Evolutionary conservation across 148 eudicot genomes (phyloP).

Genomic region (Camellia sinensis): DNA sequence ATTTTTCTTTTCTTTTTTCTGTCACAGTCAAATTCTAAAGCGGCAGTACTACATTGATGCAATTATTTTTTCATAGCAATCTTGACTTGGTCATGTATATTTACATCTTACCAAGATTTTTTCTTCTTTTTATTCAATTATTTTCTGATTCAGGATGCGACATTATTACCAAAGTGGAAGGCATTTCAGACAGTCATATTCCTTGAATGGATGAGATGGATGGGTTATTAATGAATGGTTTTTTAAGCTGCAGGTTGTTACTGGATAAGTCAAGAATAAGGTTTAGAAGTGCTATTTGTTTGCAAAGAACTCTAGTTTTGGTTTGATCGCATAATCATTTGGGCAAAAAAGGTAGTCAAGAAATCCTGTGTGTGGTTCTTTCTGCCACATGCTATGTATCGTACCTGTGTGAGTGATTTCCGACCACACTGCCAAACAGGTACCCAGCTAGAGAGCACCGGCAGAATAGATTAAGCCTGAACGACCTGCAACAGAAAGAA

Average conservation of each 20-base stretch:
- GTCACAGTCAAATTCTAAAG: neutral
- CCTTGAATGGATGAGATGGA: slow-evolving; percentile 58
- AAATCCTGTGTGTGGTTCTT: neutral
- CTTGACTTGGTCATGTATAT: neutral
- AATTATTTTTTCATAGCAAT: neutral
- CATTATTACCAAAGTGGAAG: slow-evolving; percentile 70
- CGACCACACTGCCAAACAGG: too few species aligned
- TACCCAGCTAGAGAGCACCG: too few species aligned
- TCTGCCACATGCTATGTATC: neutral
- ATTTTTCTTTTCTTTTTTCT: neutral
- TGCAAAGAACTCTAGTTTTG: slow-evolving; percentile 3
- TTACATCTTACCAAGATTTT: neutral
- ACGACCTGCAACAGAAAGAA: too few species aligned
- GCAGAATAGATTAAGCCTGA: too few species aligned
- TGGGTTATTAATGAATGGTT: neutral
- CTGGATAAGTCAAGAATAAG: neutral
- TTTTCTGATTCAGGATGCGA: slow-evolving; percentile 55
- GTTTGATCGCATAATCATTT: neutral
- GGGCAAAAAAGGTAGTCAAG: neutral
- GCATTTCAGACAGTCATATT: slow-evolving; percentile 79
- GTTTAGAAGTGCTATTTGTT: neutral
- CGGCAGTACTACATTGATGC: neutral
- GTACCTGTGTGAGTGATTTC: too few species aligned
- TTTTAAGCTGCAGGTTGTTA: neutral
- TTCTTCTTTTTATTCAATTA: neutral